Evolutionary conservation across 768 basidiomycete genomes (phyloP).

Genomic region (Agaricus bisporus): DNA sequence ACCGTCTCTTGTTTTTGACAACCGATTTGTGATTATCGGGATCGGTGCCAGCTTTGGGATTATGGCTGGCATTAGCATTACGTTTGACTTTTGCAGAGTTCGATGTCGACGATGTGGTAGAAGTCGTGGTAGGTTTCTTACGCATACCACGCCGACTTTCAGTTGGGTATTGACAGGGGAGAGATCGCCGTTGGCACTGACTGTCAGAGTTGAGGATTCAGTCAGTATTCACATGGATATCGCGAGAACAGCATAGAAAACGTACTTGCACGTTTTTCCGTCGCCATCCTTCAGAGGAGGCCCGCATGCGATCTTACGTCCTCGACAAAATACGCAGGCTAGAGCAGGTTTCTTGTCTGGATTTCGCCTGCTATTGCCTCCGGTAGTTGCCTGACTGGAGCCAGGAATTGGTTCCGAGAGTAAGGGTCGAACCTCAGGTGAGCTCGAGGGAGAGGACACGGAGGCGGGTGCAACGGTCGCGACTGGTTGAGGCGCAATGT

Average conservation of each 20-base stretch:
- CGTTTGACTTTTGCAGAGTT: neutral
- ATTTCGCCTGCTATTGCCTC: constrained; percentile 24
- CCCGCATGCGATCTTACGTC: constrained; percentile 65
- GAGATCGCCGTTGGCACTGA: constrained; percentile 65
- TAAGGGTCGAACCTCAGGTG: constrained; percentile 10
- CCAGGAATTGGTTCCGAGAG: constrained; percentile 8
- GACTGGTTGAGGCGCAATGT: neutral
- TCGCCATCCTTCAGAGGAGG: constrained; percentile 46
- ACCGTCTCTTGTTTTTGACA: constrained; percentile 14
- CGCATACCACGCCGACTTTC: constrained; percentile 69
- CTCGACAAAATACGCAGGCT: constrained; percentile 61
- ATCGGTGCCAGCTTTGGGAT: constrained; percentile 12
- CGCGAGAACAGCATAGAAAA: constrained; percentile 9
- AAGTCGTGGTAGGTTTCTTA: constrained; percentile 32
- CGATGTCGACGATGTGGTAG: neutral
- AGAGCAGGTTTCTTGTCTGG: constrained; percentile 51
- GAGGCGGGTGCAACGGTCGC: neutral
- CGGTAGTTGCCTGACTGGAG: constrained; percentile 7
- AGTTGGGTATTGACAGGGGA: constrained; percentile 65
- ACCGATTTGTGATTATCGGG: constrained; percentile 18
- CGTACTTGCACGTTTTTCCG: constrained; percentile 64
- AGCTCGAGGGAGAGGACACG: neutral
- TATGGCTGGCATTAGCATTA: neutral
- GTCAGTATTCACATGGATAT: constrained; percentile 9
- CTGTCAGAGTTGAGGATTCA: constrained; percentile 28